Base-by-base conservation (phyloP, 2,329 filamentous ascomycete species). In the Diaporthe citrichinensis region DNA sequence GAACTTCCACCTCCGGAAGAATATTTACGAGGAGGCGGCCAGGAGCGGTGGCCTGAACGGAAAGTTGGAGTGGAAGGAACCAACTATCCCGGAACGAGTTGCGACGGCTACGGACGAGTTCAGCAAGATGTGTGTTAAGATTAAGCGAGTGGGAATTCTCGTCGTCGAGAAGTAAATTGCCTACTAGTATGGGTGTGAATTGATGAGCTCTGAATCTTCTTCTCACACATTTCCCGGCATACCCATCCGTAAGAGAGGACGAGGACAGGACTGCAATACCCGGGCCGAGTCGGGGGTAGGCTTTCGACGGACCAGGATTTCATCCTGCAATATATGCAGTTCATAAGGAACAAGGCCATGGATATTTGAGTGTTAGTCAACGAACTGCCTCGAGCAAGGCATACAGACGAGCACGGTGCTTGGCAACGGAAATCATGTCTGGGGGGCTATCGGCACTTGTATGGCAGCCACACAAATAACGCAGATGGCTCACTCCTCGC, bases 11-110 rank as follows among this genome's bases (percentile, higher is more conserved):
- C 76, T 84, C 69, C 78, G 74, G 62, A 80, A 79, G 76, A 78
- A 77, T 41, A 55, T 82, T 4, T 82, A 81, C 69, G 79, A 83
- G 73, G 73, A 78, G 46, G 80, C 79, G 20, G 81, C 82, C 20
- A 78, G 79, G 49, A 78, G 79, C 23, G 82, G 78, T 4, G 82
- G 82, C 2, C 72, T 84, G 55, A 76, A 46, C 6, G 80, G 80
- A 10, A 75, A 49, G 25, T 28, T 82, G 55, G 75, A 78, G 69
- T 83, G 81, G 81, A 77, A 75, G 41, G 74, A 75, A 59, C 79
- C 79, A 28, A 71, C 71, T 44, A 77, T 82, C 44, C 79, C 80
- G 53, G 73, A 72, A 8, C 76, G 39, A 3, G 17, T 74, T 17
- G 68, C 58, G 28, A 41, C 41, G 41, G 44, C 25, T 2, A 75